Conservation (phyloP, 2,329 filamentous ascomycete species). For the Teratosphaeria epicoccoides region DNA sequence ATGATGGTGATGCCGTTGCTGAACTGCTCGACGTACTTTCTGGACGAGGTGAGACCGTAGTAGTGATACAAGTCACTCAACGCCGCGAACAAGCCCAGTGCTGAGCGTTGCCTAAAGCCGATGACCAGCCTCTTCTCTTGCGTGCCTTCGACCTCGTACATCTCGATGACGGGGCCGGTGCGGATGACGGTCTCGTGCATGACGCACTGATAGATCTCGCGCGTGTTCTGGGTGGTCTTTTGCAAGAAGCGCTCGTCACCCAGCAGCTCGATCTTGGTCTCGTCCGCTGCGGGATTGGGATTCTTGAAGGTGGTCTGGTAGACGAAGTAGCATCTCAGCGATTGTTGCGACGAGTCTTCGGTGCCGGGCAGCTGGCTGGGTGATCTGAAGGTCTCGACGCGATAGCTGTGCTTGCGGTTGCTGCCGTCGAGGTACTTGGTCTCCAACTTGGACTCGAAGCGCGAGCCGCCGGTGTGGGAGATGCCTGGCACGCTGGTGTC, state of each 20-base stretch:
- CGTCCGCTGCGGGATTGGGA: constrained; percentile 58
- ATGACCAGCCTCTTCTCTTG: constrained; percentile 90
- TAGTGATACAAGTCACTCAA: constrained; percentile 96
- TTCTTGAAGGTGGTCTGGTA: constrained; percentile 91
- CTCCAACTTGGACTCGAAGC: constrained; percentile 88
- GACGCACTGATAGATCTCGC: constrained; percentile 88
- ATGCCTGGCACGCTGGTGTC: constrained; percentile 89
- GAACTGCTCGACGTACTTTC: constrained; percentile 97
- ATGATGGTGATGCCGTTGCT: constrained; percentile 97
- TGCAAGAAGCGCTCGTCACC: constrained; percentile 89
- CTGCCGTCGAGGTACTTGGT: constrained; percentile 86
- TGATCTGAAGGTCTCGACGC: constrained; percentile 95
- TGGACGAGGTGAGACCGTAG: constrained; percentile 89
- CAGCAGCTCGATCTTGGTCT: constrained; percentile 84
- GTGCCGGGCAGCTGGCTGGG: constrained; percentile 63
- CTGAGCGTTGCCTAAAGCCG: constrained; percentile 87
- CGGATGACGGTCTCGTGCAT: constrained; percentile 74
- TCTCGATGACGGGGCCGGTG: constrained; percentile 91
- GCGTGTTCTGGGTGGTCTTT: constrained; percentile 93
- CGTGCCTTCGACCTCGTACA: constrained; percentile 87
- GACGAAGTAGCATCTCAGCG: constrained; percentile 94
- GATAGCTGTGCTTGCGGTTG: constrained; percentile 61
- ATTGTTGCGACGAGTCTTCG: constrained; percentile 69
- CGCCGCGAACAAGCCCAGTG: constrained; percentile 86
- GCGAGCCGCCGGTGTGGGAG: constrained; percentile 65